These are phyloP conservation scores for Fusarium sp. DNA, from an alignment of 2,329 filamentous ascomycete species.

Conservation along the genomic window DNA sequence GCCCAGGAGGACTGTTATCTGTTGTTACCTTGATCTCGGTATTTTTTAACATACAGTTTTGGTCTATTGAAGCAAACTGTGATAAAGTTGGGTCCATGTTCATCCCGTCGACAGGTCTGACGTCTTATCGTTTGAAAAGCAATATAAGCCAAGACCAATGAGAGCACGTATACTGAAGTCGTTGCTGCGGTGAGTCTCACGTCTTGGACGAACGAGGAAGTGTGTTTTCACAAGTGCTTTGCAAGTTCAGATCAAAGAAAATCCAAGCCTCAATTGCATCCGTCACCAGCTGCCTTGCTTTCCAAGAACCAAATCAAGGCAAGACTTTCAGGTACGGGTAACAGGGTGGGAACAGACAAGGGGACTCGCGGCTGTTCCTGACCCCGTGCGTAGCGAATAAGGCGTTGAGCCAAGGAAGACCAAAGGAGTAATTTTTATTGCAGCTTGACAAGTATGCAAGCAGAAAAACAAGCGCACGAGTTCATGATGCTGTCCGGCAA, in stretches of 20 bases:
- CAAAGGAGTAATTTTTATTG: slow-evolving; percentile 1
- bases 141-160: slow-evolving; percentile 24
- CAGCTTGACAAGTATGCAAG: slow-evolving; percentile 1
- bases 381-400: slow-evolving; percentile 32
- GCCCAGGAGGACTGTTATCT: slow-evolving; percentile 13
- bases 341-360: slow-evolving; percentile 28
- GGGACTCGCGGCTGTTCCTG: slow-evolving; percentile 34
- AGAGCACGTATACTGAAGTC: not conserved
- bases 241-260: slow-evolving; percentile 36
- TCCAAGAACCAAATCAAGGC: slow-evolving; percentile 18
- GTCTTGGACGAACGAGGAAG: slow-evolving; percentile 22
- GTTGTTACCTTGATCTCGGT: not conserved
- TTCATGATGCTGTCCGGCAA: slow-evolving; percentile 1
- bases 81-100: slow-evolving; percentile 20
- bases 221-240: slow-evolving; percentile 27
- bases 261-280: slow-evolving; percentile 44
- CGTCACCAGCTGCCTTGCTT: slow-evolving; percentile 42
- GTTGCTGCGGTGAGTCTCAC: slow-evolving; percentile 35
- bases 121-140: slow-evolving; percentile 23
- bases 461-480: slow-evolving; percentile 3
- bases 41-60: slow-evolving; percentile 11
- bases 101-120: slow-evolving; percentile 11
- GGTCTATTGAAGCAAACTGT: slow-evolving; percentile 23
- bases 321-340: slow-evolving; percentile 26
- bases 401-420: slow-evolving; percentile 8